Percentiles rank a stretch among this genome's conserved stretches.
phyloP scores from a whole-genome alignment of 306 rosid species.

The Quercus bicolor region DNA sequence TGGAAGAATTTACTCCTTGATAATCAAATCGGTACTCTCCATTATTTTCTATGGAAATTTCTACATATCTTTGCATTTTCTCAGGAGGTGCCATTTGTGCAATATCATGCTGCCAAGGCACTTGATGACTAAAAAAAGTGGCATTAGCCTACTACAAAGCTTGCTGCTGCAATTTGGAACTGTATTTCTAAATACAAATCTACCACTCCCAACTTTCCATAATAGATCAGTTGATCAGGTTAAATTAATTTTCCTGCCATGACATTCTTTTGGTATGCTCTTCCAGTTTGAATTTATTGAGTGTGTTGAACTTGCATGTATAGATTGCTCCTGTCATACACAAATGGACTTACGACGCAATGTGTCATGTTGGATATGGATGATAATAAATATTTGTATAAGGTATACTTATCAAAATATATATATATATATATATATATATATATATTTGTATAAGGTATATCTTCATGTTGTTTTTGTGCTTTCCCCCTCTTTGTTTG shows the following conservation, averaged over 20 bases:
- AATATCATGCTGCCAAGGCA: conserved; percentile 61
- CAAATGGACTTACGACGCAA: conserved; percentile 97
- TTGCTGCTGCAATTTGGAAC: conserved; percentile 74
- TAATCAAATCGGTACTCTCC: background rate
- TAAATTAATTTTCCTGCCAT: conserved; percentile 17
- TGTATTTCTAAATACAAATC: conserved; percentile 69
- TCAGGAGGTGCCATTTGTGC: conserved; percentile 75
- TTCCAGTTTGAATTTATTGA: conserved; percentile 17
- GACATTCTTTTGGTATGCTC: conserved; percentile 14
- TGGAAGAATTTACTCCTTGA: background rate
- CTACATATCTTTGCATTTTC: conserved; percentile 11
- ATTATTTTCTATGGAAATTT: background rate
- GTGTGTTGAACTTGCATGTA: conserved; percentile 17
- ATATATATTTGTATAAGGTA: conserved; percentile 68
- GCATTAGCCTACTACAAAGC: conserved; percentile 52
- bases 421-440: conserved; percentile 50
- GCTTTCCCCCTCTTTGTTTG: background rate
- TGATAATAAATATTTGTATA: conserved; percentile 72
- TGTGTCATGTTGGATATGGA: conserved; percentile 84
- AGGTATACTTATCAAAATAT: conserved; percentile 46
- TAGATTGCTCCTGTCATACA: conserved; percentile 96
- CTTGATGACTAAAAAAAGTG: conserved; percentile 33
- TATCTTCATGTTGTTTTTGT: conserved; percentile 16
- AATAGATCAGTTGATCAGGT: conserved; percentile 94
- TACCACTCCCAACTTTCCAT: conserved; percentile 72